Conservation (phyloP, 1,139 yeast species). For the Scheffersomyces stambukii region DNA sequence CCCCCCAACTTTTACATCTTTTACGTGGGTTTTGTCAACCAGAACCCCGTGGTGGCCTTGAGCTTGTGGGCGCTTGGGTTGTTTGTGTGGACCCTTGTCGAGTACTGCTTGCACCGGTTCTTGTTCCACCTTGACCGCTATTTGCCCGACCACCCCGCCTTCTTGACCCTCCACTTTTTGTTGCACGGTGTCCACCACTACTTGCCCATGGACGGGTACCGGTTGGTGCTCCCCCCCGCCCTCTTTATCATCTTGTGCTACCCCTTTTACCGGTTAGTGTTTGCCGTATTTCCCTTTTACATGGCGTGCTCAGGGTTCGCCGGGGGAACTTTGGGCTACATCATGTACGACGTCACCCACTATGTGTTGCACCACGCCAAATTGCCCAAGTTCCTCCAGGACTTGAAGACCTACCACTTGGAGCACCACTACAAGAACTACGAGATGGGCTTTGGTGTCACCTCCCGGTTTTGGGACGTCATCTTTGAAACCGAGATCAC, state of each 20-base stretch:
- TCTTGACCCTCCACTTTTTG: constrained; percentile 79
- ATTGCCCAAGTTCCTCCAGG: constrained; percentile 72
- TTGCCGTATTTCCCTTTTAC: constrained; percentile 37
- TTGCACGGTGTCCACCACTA: constrained; percentile 96
- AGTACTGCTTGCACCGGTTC: constrained; percentile 84
- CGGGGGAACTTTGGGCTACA: constrained; percentile 93
- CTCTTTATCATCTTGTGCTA: constrained; percentile 50
- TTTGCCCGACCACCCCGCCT: constrained; percentile 75
- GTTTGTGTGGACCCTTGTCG: constrained; percentile 88
- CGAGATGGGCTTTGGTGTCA: constrained; percentile 94
- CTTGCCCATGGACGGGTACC: constrained; percentile 90
- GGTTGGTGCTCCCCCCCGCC: constrained; percentile 96
- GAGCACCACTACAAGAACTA: constrained; percentile 98
- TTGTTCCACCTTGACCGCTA: constrained; percentile 85
- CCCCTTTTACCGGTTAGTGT: constrained; percentile 41
- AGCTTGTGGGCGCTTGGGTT: constrained; percentile 60
- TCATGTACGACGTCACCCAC: constrained; percentile 87
- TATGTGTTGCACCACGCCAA: constrained; percentile 78
- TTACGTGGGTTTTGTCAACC: constrained; percentile 37
- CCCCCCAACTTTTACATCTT: constrained; percentile 64
- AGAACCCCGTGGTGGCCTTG: constrained; percentile 30
- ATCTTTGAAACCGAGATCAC: constrained; percentile 72
- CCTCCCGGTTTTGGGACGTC: constrained; percentile 88
- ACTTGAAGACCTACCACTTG: constrained; percentile 81
- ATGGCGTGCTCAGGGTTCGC: constrained; percentile 65